These are phyloP conservation scores for Magnusiomyces tetraspermus DNA, from an alignment of 1,139 yeast genomes.

Conservation along the genomic window DNA sequence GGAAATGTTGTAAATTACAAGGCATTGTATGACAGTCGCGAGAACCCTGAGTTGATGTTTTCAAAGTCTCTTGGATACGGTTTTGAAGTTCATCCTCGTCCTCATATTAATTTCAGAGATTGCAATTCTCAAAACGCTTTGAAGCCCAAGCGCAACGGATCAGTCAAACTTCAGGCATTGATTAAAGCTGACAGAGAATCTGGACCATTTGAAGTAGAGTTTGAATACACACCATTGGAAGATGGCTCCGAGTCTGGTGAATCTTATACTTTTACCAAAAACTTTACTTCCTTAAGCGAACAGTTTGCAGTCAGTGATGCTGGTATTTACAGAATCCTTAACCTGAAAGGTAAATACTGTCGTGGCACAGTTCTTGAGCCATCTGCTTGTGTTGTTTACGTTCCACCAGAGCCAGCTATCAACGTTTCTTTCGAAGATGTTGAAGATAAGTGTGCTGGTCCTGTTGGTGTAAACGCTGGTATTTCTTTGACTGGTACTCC, in stretches of 20 bases:
- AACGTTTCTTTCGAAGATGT: slow-evolving; percentile 40
- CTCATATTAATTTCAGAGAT: slow-evolving; percentile 37
- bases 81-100: slow-evolving; percentile 58
- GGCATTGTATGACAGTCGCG: slow-evolving; percentile 27
- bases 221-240: slow-evolving; percentile 21
- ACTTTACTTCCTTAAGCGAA: slow-evolving; percentile 27
- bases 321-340: slow-evolving; percentile 51
- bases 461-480: slow-evolving; percentile 72
- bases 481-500: slow-evolving; percentile 63
- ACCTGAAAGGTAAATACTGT: slow-evolving; percentile 53
- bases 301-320: slow-evolving; percentile 40
- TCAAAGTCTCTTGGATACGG: slow-evolving; percentile 33
- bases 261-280: slow-evolving; percentile 16
- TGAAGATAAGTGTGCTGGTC: slow-evolving; percentile 83
- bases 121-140: slow-evolving; percentile 31
- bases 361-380: slow-evolving; percentile 48
- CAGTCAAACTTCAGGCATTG: slow-evolving; percentile 21
- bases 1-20: slow-evolving; percentile 59
- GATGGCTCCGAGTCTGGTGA: slow-evolving; percentile 13
- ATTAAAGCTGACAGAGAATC: slow-evolving; percentile 23
- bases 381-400: slow-evolving; percentile 37
- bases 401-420: slow-evolving; percentile 43
- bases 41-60: slow-evolving; percentile 19
- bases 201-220: slow-evolving; percentile 28
- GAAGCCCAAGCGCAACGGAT: slow-evolving; percentile 27